Base-by-base conservation (phyloP, 2,329 filamentous ascomycete genomes). In the Pyrenochaeta sp. region DNA sequence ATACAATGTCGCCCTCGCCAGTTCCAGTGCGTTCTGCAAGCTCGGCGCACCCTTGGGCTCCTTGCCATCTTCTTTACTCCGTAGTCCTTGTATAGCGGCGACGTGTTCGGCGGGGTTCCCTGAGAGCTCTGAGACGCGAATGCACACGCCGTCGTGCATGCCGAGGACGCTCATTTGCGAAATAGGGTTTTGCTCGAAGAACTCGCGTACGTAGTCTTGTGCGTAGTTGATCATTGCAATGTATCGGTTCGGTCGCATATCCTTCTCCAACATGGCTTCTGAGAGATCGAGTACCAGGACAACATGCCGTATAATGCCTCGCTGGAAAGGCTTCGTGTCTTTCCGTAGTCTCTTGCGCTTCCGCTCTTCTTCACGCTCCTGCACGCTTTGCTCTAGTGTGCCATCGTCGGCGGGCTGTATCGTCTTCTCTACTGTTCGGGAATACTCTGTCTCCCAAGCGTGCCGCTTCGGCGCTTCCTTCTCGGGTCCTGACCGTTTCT, bases 151-250 rank as follows among this genome's bases (percentile, higher is more conserved):
- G 73, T 98, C 95, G 57, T 91, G 87, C 90, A 98, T 97, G 45
- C 91, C 94, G 33, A 99, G 82, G 27, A 99, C 89, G 20, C 90
- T 93, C 51, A 99, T 85, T 77, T 99, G 95, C 9, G 92, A 96
- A 63, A 99, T 98, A 10, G 95, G 95, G 69, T 99, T 99, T 77
- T 99, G 95, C 77, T 98, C 95, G 72, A 98, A 99, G 78, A 92
- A 99, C 75, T 97, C 94, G 54, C 88, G 85, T 43, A 98, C 90
- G 75, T 98, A 99, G 51, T 92, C 89, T 60, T 89, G 86, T 14
- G 92, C 90, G 76, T 92, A 96, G 60, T 88, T 88, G 69, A 97
- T 83, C 46, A 88, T 90, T 29, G 97, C 84, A 32, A 92, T 84
- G 76, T 94, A 93, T 55, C 94, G 86, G 37, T 88, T 97, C 5